Evolutionary conservation across 2,329 filamentous ascomycete genomes (phyloP).

Genomic region (Fusarium metavorans): DNA sequence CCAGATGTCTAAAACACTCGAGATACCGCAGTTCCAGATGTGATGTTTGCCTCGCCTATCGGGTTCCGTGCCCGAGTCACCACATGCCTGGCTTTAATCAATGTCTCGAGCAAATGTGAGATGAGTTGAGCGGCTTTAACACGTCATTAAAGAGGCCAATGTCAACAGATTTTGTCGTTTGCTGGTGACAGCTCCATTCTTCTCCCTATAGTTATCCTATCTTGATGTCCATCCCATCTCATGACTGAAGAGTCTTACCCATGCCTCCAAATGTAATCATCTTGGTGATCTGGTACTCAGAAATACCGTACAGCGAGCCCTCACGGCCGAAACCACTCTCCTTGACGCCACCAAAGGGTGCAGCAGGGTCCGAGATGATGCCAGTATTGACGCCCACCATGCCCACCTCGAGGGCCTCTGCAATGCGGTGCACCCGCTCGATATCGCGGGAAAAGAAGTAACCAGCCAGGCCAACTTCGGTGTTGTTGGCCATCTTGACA

Average conservation of each 20-base stretch:
- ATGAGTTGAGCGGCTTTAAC: neutral
- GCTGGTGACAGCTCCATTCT: conserved; percentile 1
- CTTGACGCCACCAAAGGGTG: conserved; percentile 84
- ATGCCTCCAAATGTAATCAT: conserved; percentile 68
- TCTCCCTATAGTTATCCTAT: neutral
- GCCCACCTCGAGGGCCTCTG: conserved; percentile 81
- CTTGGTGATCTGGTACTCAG: conserved; percentile 82
- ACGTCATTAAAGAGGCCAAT: neutral
- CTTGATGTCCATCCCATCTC: neutral
- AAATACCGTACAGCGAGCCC: conserved; percentile 80
- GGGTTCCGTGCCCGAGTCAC: neutral
- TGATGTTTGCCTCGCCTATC: neutral
- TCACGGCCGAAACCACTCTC: conserved; percentile 85
- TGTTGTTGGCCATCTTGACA: conserved; percentile 81
- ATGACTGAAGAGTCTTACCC: conserved; percentile 64
- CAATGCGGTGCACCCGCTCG: conserved; percentile 69
- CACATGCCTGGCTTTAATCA: neutral
- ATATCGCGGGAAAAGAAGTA: conserved; percentile 87
- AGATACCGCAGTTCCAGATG: neutral
- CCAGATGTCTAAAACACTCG: neutral
- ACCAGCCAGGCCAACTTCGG: conserved; percentile 89
- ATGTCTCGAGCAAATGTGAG: neutral
- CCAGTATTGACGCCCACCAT: conserved; percentile 91
- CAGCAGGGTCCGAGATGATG: conserved; percentile 67
- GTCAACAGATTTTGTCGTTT: neutral